Base-by-base conservation (phyloP, 2,329 filamentous ascomycete genomes). In the Fusarium nisikadoi region DNA sequence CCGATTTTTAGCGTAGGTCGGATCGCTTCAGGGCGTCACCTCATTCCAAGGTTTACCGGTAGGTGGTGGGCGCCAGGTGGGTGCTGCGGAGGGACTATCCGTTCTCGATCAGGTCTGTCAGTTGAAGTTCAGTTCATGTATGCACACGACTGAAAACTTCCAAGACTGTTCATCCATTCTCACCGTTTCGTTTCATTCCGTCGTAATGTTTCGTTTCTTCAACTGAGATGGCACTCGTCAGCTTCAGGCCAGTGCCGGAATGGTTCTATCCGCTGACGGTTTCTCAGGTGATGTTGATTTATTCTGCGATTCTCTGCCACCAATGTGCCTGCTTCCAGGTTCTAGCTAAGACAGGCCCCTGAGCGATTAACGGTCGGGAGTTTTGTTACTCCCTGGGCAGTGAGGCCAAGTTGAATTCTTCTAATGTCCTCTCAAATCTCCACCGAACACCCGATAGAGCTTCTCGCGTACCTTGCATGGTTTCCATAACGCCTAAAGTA, bases 131-230 rank as follows among this genome's bases (percentile, higher is more conserved):
- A 61, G 62, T 70, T 60, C 50, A 65, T 61, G 43, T 39, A 69
- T 55, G 25, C 67, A 31, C 47, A 23, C 23, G 14, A 57, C 50
- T 57, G 29, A 38, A 61, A 38, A 16, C 35, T 31, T 53, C n/a
- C 46, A 57, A 58, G 59, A 38, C 31, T 49, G 43, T 55, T 38
- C 56, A 36, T 58, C 35, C 38, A 53, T 61, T 58, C 67, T 65
- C 66, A 69, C 72, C 53, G 71, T 70, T 74, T 71, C 55, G 66
- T 74, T 63, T 62, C 55, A 61, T 43, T 64, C 55, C 49, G 45
- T 41, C 62, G 38, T 23, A 45, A 41, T 58, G 68, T 74, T 70
- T 61, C 64, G 68, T 68, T 67, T 65, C 60, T 47, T 46, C 33
- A 46, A 23, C 52, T 49, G 54, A 61, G 56, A 61, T 35, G 62